Conservation (phyloP, 768 basidiomycete species). For the Zangia roseola region DNA sequence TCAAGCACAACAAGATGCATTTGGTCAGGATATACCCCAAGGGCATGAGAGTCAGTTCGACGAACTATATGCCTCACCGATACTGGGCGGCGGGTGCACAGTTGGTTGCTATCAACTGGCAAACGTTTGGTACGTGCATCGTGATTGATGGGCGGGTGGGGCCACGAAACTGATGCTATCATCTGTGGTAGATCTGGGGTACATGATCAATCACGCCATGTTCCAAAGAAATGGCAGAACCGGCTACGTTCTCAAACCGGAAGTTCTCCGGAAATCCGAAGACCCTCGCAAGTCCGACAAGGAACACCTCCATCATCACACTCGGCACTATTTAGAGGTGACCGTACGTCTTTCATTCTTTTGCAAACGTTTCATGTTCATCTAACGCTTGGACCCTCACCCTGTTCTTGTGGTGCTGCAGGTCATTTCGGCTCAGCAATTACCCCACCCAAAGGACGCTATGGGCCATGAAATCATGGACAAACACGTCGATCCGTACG, state of each 20-base stretch:
- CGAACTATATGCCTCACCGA: constrained; percentile 85
- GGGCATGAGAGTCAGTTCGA: constrained; percentile 75
- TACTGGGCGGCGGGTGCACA: constrained; percentile 91
- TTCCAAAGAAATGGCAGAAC: constrained; percentile 87
- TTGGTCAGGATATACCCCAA: constrained; percentile 86
- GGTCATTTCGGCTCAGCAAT: constrained; percentile 88
- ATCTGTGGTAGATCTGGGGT: constrained; percentile 69
- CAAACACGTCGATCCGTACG: constrained; percentile 67
- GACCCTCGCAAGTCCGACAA: constrained; percentile 54
- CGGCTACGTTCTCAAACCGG: constrained; percentile 90
- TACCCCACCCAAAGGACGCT: constrained; percentile 70
- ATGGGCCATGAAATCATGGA: constrained; percentile 59
- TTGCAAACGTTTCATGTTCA: neutral
- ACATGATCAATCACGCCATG: constrained; percentile 94
- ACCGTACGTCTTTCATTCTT: constrained; percentile 41
- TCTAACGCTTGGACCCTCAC: neutral
- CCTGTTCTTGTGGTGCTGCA: constrained; percentile 16
- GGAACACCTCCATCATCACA: constrained; percentile 49
- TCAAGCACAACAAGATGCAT: constrained; percentile 85
- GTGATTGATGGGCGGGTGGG: neutral
- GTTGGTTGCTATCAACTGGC: constrained; percentile 95
- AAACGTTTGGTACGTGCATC: constrained; percentile 75
- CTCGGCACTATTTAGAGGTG: constrained; percentile 62
- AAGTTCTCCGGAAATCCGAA: constrained; percentile 62
- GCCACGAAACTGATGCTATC: neutral